A percentile compares a stretch with the other conserved stretches of the same genome.
phyloP scores from a whole-genome alignment of 2,329 filamentous ascomycete genomes.

The Trematosphaeria pertusa region DNA sequence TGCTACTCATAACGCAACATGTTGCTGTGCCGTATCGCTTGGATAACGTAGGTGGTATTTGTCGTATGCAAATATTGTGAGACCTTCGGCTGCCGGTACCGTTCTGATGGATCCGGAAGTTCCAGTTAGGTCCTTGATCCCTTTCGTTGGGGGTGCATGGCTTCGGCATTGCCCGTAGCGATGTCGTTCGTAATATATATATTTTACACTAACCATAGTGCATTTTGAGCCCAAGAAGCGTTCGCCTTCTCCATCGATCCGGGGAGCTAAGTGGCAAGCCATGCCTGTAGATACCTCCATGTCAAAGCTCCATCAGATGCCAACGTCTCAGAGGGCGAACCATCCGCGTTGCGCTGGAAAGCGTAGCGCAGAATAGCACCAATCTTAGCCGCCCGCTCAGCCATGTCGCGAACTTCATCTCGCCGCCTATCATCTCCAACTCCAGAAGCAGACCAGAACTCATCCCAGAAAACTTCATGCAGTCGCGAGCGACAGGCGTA shows the following conservation, averaged over 20 bases:
- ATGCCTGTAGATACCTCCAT: conserved; percentile 4
- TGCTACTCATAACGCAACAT: neutral
- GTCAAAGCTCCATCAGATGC: conserved; percentile 4
- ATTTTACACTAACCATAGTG: neutral
- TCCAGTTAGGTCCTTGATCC: neutral
- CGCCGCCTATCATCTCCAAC: neutral
- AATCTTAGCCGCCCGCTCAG: conserved; percentile 3
- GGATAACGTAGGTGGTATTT: neutral
- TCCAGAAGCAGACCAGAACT: conserved; percentile 6
- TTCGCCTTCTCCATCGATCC: conserved; percentile 1
- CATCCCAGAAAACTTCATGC: conserved; percentile 3
- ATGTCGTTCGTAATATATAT: neutral
- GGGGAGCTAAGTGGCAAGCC: conserved; percentile 3
- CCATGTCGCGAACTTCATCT: neutral
- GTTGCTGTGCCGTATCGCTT: neutral
- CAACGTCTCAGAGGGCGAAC: conserved; percentile 3
- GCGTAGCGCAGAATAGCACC: conserved; percentile 5
- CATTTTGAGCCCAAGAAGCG: neutral
- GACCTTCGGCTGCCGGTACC: too few species aligned
- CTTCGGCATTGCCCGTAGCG: neutral
- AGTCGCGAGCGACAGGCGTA: conserved; percentile 3
- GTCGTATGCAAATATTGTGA: too few species aligned
- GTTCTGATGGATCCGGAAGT: neutral
- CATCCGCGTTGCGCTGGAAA: conserved; percentile 5
- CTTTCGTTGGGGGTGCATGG: neutral